A percentile compares a stretch with the other conserved stretches of the same genome.
phyloP scores from a whole-genome alignment of 257 asterid genomes.

The Echites panduratus region DNA sequence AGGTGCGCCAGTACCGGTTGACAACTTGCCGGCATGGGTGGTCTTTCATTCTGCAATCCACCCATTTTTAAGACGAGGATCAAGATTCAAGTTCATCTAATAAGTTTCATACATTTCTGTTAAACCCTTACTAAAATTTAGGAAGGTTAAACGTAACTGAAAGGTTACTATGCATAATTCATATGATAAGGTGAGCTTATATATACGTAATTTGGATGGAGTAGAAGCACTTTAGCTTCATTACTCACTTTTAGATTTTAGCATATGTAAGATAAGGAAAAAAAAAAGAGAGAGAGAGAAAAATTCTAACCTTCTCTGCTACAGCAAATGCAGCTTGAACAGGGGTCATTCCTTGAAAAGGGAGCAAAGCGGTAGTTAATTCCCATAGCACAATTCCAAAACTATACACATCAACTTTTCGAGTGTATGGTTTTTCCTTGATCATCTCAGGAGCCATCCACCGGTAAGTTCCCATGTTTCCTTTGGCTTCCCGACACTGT shows the following conservation, averaged over 20 bases:
- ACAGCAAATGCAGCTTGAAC: constrained; percentile 73
- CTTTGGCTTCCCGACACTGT: constrained; percentile 30
- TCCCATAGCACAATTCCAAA: constrained; percentile 66
- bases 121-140: no score
- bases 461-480: constrained; percentile 39
- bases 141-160: no score
- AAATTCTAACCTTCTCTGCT: constrained; percentile 30
- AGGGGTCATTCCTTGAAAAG: constrained; percentile 59
- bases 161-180: no score
- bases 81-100: no score
- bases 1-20: constrained; percentile 82
- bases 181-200: no score
- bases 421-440: constrained; percentile 46
- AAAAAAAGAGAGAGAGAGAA: no score
- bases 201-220: no score
- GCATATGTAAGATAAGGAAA: no score
- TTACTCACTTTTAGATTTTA: no score
- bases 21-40: constrained; percentile 85
- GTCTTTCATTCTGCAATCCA: constrained; percentile 70
- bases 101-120: no score
- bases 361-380: constrained; percentile 54
- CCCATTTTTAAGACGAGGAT: no score
- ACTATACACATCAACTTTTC: constrained; percentile 66
- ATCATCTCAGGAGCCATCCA: constrained; percentile 60
- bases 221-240: no score